Percentiles rank a stretch among this genome's conserved stretches.
Conservation (phyloP, 495 filamentous ascomycete species). For the Hyaloscypha bicolor region DNA sequence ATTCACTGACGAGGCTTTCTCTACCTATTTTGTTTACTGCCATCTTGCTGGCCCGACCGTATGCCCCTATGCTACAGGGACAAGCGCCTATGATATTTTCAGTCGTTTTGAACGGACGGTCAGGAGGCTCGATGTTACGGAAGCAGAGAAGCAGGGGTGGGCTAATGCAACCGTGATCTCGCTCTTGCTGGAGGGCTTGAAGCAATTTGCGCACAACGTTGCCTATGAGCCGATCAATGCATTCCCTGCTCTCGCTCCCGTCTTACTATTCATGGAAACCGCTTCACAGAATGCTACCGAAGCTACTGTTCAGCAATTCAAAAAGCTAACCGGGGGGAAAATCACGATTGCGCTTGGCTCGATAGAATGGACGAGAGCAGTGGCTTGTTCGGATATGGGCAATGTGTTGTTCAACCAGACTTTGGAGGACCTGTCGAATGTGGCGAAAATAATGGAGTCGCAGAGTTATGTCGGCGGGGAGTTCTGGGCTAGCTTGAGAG, state of each 20-base stretch:
- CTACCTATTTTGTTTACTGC: conserved; percentile 54
- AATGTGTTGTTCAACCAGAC: too few relatives aligned
- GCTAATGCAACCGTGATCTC: neutral
- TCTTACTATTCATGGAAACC: neutral
- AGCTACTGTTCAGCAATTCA: too few relatives aligned
- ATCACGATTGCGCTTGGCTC: too few relatives aligned
- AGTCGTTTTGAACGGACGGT: neutral
- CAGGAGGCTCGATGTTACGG: neutral
- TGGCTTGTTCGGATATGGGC: too few relatives aligned
- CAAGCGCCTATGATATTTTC: neutral
- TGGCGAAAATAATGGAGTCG: too few relatives aligned
- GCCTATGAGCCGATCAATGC: neutral
- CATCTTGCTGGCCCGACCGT: conserved; percentile 46
- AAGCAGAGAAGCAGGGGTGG: neutral
- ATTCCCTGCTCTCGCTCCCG: neutral
- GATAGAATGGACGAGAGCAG: too few relatives aligned
- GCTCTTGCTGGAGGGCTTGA: neutral
- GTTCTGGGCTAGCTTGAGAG: too few relatives aligned
- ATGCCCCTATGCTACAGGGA: conserved; percentile 36
- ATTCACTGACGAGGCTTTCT: conserved; percentile 2
- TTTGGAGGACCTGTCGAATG: too few relatives aligned
- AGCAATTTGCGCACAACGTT: neutral
- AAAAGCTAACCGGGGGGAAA: too few relatives aligned
- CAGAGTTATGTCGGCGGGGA: too few relatives aligned
- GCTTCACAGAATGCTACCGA: neutral